Evolutionary conservation across 176 grass and related monocot species (phyloP).

Genomic region (Panicum miliaceum): DNA sequence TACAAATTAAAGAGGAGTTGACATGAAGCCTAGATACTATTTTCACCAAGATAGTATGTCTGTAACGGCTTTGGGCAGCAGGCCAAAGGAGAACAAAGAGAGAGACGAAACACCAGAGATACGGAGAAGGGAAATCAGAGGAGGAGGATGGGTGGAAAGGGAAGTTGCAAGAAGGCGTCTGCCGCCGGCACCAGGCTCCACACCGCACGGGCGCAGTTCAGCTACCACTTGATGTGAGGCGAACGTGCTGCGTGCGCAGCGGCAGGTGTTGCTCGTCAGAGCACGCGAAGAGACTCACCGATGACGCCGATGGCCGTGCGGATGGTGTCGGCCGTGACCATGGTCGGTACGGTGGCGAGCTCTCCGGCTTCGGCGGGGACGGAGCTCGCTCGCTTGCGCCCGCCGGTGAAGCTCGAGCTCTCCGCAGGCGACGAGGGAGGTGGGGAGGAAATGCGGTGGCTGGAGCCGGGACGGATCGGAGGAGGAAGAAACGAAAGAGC

Average conservation of each 20-base stretch:
- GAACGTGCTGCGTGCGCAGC: not conserved
- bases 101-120: not conserved
- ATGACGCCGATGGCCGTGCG: slow-evolving; percentile 78
- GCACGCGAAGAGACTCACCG: slow-evolving; percentile 40
- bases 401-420: not conserved
- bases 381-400: not conserved
- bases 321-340: slow-evolving; percentile 70
- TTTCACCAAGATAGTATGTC: not conserved
- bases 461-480: not conserved
- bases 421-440: not conserved
- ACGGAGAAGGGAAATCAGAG: not conserved
- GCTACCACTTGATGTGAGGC: not conserved
- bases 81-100: not conserved
- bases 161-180: slow-evolving; percentile 1
- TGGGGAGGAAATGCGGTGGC: not conserved
- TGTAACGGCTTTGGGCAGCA: not conserved
- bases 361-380: not conserved
- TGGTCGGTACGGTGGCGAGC: not conserved
- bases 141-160: not conserved
- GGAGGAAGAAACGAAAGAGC: not conserved
- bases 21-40: not conserved
- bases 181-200: not conserved
- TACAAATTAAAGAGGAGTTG: not conserved
- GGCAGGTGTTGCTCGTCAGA: not conserved
- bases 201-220: not conserved